Conservation (phyloP, 2,329 filamentous ascomycete genomes). For the Atkinsonella texensis region DNA sequence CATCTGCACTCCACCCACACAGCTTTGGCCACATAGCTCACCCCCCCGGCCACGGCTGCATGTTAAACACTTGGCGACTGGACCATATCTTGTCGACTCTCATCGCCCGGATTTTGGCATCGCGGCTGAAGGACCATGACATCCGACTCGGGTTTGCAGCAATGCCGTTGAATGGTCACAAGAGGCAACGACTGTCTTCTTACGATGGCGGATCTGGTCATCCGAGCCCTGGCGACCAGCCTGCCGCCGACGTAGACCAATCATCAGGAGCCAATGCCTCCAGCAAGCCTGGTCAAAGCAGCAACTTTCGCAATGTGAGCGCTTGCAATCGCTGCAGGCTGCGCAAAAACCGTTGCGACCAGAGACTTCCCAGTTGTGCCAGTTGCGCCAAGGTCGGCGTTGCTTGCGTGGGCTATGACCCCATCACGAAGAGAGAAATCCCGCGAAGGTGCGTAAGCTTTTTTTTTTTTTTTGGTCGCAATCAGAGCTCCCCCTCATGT, state of each 20-base stretch:
- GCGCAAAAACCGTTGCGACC: slow-evolving; percentile 91
- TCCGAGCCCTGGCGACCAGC: slow-evolving; percentile 20
- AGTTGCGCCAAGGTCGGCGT: slow-evolving; percentile 89
- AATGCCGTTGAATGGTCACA: slow-evolving; percentile 38
- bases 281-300: slow-evolving; percentile 44
- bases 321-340: slow-evolving; percentile 88
- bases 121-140: neutral
- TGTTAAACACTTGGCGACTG: too few relatives aligned
- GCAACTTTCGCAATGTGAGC: slow-evolving; percentile 74
- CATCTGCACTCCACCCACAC: too few relatives aligned
- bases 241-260: slow-evolving; percentile 7
- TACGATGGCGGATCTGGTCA: slow-evolving; percentile 31
- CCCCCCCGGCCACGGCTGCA: too few relatives aligned
- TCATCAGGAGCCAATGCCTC: neutral
- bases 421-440: slow-evolving; percentile 92
- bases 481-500: neutral
- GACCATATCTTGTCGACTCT: neutral
- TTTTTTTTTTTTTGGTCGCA: neutral
- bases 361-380: slow-evolving; percentile 79
- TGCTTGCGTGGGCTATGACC: slow-evolving; percentile 89
- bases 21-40: too few relatives aligned
- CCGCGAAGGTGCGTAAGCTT: slow-evolving; percentile 66
- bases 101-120: neutral
- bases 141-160: slow-evolving; percentile 9
- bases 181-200: slow-evolving; percentile 44